A percentile compares a stretch with the other conserved stretches of the same genome.
Evolutionary conservation across 2,329 filamentous ascomycete genomes (phyloP).

Genomic region (Helminthosporium solani): DNA sequence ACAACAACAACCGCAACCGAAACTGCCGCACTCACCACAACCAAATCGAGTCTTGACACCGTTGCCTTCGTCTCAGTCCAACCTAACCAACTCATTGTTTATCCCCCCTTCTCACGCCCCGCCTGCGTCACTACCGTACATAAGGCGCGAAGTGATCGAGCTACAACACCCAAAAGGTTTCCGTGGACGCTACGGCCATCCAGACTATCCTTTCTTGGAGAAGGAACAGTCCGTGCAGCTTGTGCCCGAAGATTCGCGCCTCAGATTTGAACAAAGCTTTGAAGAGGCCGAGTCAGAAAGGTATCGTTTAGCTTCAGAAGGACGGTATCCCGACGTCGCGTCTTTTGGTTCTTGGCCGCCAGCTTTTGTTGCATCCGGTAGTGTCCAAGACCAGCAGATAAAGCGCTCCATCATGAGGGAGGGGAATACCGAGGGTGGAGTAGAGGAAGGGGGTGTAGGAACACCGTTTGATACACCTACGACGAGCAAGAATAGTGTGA

Average conservation of each 20-base stretch:
- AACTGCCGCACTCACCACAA: background rate
- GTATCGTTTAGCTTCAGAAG: conserved; percentile 6
- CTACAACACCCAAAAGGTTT: conserved; percentile 12
- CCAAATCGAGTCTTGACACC: too few species aligned
- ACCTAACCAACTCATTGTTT: background rate
- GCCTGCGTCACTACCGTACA: background rate
- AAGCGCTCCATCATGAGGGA: background rate
- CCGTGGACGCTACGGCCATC: conserved; percentile 13
- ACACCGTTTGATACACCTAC: conserved; percentile 2
- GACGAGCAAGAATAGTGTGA: conserved; percentile 6
- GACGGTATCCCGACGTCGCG: conserved; percentile 7
- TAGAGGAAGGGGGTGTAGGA: background rate
- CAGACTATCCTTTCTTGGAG: conserved; percentile 8
- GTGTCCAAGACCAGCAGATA: conserved; percentile 9
- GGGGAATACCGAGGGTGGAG: background rate
- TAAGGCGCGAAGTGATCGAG: conserved; percentile 5
- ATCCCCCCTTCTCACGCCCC: background rate
- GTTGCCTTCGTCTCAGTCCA: too few species aligned
- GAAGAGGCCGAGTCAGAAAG: conserved; percentile 9
- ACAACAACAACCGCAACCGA: background rate
- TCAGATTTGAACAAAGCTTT: conserved; percentile 10
- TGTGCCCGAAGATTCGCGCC: conserved; percentile 1
- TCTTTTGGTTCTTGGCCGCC: conserved; percentile 10
- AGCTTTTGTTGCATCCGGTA: conserved; percentile 3
- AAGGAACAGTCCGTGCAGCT: conserved; percentile 8